Base-by-base conservation (phyloP, 306 rosid genomes). In the Prunus mira region DNA sequence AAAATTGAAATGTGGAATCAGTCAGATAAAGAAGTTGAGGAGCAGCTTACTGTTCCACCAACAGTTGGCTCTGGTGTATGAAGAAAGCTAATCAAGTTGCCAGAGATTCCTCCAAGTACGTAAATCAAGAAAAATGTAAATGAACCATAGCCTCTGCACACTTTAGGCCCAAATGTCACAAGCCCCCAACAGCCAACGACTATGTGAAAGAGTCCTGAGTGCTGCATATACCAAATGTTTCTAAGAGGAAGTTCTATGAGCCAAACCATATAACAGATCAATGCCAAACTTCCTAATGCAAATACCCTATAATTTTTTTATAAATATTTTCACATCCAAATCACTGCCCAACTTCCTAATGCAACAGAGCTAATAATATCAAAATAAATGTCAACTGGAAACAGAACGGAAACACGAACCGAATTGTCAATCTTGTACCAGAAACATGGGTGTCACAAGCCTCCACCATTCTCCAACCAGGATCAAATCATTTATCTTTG, bases 381-480 rank as follows among this genome's bases (percentile, higher is more conserved):
- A 79, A 52, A 61, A 67, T 18, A 25, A 62, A 57, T 80, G 65
- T 47, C 55, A 74, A 75, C 55, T 71, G 67, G 72, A 61, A 55
- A 76, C 76, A 54, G 92, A 91, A 93, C 72, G 79, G 87, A 87
- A 91, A 85, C 84, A 94, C 93, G 69, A 85, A 92, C 95, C 97
- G 86, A 94, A 52, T 81, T 82, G 76, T 85, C 88, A 84, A 84
- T 80, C 81, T 77, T 91, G 98, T 91, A 94, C 98, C 98, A 94
- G 98, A 94, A 94, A 94, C 96, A 94, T 92, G 70, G 98, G 98
- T 76, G 97, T 94, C 54, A 92, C 81, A 47, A 94, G 98, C 92
- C 98, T 86, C 98, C 98, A 94, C 98, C 98, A 92, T 80, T 94
- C 95, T 88, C 98, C 97, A 15, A 86, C 84, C 77, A 90, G 12